Base-by-base conservation (phyloP, 306 rosid species). In the Pyrus betulifolia region DNA sequence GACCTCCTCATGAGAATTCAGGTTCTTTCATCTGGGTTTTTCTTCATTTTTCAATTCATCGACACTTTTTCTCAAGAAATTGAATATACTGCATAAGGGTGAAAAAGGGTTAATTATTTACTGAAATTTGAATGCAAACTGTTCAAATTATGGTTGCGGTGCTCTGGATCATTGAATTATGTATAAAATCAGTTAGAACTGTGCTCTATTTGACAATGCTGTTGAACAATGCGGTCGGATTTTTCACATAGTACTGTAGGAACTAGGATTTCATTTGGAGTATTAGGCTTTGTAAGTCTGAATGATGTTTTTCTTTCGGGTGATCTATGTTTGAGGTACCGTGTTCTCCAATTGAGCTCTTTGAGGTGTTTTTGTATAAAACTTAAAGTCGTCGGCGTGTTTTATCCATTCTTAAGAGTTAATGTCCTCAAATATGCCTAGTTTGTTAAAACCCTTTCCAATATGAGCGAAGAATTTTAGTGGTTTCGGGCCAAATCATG, bases 1-100 rank as follows among this genome's bases (percentile, higher is more conserved):
- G 86, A 83, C 55, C 80, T 83, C 61, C 86, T 79, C 63, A 74
- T 83, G 86, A 78, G 86, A 63, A 74, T 83, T 51, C 86, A 83
- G 83, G 86, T 30, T 64, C 13, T 23, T 79, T 55, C 44, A 64
- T 63, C 21, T 54, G 80, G 67, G 45, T 68, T 46, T 60, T 7
- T 30, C 38, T 40, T 10, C 45, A 31, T 33, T 45, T 42, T 9
- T 31, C 18, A 23, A 4, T 73, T 40, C 23, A 9, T 58, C 40
- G 68, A 12, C 40, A 52, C 40, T 40, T 55, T 54, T 11, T 58
- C 28, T 44, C 44, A 18, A 61, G 42, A 42, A 14, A 74, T 23
- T 17, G 69, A 59, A 17, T 22, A 11, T 21, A 67, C 22, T 66
- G 70, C 54, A n/a, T 67, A 40, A 40, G 33, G 55, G 54, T 11